Conservation (phyloP, 768 basidiomycete genomes). For the Calocybe cyanea region DNA sequence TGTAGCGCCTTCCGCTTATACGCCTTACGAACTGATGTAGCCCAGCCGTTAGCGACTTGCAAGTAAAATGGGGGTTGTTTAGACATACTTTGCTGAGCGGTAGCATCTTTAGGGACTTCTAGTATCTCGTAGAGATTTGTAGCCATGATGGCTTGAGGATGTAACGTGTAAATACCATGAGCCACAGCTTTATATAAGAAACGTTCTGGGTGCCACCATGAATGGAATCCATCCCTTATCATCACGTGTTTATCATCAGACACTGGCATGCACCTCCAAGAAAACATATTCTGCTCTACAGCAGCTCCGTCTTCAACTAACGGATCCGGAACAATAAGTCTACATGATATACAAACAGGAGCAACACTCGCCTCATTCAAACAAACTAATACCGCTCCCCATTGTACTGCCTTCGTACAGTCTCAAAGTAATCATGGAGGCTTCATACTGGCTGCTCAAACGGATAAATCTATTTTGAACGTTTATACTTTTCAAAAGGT, state of each 20-base stretch:
- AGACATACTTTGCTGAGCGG: slow-evolving; percentile 63
- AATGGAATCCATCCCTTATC: background rate
- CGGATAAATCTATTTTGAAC: slow-evolving; percentile 84
- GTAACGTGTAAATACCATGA: background rate
- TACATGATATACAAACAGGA: slow-evolving; percentile 83
- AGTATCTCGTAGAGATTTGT: slow-evolving; percentile 64
- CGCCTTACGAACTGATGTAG: slow-evolving; percentile 63
- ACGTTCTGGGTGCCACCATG: slow-evolving; percentile 25
- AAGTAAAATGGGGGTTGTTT: background rate
- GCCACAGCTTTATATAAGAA: slow-evolving; percentile 11
- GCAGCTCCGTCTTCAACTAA: slow-evolving; percentile 41
- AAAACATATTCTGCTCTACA: slow-evolving; percentile 63
- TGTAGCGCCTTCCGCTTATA: slow-evolving; percentile 69
- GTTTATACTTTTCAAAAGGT: slow-evolving; percentile 96
- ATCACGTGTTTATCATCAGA: too few species aligned
- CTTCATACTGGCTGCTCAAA: slow-evolving; percentile 78
- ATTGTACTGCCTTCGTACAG: slow-evolving; percentile 67
- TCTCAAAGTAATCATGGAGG: slow-evolving; percentile 76
- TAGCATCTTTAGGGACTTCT: slow-evolving; percentile 48
- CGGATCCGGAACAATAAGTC: slow-evolving; percentile 60
- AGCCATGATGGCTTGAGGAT: slow-evolving; percentile 35
- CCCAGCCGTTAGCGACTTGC: background rate
- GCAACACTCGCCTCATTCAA: slow-evolving; percentile 82
- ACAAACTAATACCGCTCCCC: slow-evolving; percentile 62
- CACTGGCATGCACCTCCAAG: slow-evolving; percentile 59